Base-by-base conservation (phyloP, 352 stramenopile genomes). In the Aphanomyces astaci region DNA sequence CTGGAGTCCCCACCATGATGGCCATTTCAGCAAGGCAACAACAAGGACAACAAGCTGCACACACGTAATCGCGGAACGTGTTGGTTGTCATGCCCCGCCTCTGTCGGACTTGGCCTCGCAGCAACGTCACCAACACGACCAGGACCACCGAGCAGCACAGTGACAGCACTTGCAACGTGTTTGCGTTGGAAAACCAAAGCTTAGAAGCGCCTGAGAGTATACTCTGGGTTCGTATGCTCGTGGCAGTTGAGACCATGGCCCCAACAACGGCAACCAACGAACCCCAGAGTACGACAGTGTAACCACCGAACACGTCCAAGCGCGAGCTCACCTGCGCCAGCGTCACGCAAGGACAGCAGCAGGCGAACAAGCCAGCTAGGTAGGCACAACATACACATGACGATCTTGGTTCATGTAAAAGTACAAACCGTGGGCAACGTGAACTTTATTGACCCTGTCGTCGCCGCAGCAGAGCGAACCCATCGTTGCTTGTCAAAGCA, bases 261-360 rank as follows among this genome's bases (percentile, higher is more conserved):
- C 48, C 48, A 10, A 55, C 17, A 1, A 55, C 10, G 19, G 25
- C 48, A 22, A 55, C 9, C 17, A 10, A 28, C 28, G 48, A 13
- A 10, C 9, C 9, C 19, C 17, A 24, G 19, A 66, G 25, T 22
- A 66, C 60, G 5, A 24, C 24, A 19, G 17, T 27, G 48, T 66
- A 66, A 28, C 36, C 60, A 13, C 43, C 39, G 56, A 66, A 71
- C 25, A 79, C 63, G 9, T 71, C 75, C 9, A 88, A 25, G 11
- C 80, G 76, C 2, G 73, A 69, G 0, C 74, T 76, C 56, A 86
- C 76, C 49, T 88, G 80, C 0, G 78, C 78, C 52, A 86, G 22
- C 17, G 78, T 73, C 51, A 86, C 76, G 53, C 78, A 87, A 1
- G 78, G 76, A 25, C 73, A 81, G 11, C 72, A 72, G 1, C 71